A percentile compares a stretch with the other conserved stretches of the same genome.
phyloP scores from a whole-genome alignment of 495 filamentous ascomycete species.

The Penicillium maclennaniae region DNA sequence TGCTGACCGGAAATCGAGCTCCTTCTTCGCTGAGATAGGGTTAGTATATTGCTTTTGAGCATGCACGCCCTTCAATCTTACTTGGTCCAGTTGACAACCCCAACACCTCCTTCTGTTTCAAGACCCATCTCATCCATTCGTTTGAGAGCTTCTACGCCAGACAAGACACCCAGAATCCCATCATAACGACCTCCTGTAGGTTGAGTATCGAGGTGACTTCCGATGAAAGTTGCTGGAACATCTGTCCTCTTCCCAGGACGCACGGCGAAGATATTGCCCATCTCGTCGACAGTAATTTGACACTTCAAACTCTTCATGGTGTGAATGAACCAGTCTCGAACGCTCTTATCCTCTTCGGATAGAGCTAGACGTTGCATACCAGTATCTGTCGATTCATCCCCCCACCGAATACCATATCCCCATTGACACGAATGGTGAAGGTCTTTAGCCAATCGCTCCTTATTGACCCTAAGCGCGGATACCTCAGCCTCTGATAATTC shows the following conservation, averaged over 20 bases:
- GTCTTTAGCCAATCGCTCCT: slow-evolving; percentile 55
- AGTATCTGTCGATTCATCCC: slow-evolving; percentile 54
- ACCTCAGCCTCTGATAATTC: slow-evolving; percentile 40
- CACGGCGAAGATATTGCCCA: slow-evolving; percentile 77
- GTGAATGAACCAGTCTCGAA: slow-evolving; percentile 71
- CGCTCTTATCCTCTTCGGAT: slow-evolving; percentile 65
- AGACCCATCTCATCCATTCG: slow-evolving; percentile 63
- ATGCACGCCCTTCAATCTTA: slow-evolving; percentile 14
- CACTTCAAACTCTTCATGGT: slow-evolving; percentile 63
- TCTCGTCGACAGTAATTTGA: slow-evolving; percentile 55
- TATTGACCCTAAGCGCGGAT: slow-evolving; percentile 51
- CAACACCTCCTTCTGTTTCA: slow-evolving; percentile 68
- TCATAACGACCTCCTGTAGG: slow-evolving; percentile 71
- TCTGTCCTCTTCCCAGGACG: slow-evolving; percentile 53
- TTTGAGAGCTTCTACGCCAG: slow-evolving; percentile 68
- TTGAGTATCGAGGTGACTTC: slow-evolving; percentile 75
- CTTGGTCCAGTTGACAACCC: slow-evolving; percentile 81
- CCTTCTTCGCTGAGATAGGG: slow-evolving; percentile 59
- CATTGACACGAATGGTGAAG: slow-evolving; percentile 67
- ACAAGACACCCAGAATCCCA: slow-evolving; percentile 69
- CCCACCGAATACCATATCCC: slow-evolving; percentile 62
- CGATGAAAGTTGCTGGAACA: slow-evolving; percentile 62
- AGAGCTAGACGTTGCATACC: slow-evolving; percentile 67
- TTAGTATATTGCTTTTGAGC: slow-evolving; percentile 10
- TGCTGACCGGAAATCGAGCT: slow-evolving; percentile 73